Percentiles rank a stretch among this genome's conserved stretches.
Evolutionary conservation across 805 yeast species (phyloP).

Genomic region (Saturnispora kantuleensis): DNA sequence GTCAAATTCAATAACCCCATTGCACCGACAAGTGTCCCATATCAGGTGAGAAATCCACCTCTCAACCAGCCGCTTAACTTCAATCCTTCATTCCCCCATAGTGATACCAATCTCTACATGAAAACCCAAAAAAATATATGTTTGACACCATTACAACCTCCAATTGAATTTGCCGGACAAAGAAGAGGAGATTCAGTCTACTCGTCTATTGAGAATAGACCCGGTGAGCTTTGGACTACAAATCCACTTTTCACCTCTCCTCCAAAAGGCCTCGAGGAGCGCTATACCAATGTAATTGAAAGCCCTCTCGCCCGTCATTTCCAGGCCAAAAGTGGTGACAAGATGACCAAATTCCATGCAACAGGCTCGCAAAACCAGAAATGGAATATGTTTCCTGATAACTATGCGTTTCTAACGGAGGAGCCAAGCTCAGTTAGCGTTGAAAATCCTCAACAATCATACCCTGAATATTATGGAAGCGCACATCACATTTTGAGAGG

Average conservation of each 20-base stretch:
- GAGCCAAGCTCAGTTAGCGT: neutral
- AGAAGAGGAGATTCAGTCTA: neutral
- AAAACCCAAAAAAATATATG: too few species aligned
- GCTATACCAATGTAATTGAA: neutral
- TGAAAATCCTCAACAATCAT: neutral
- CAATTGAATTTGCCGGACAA: neutral
- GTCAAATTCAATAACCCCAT: neutral
- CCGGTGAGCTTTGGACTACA: slow-evolving; percentile 4
- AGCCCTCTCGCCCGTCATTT: neutral
- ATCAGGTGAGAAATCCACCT: too few species aligned
- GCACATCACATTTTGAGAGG: slow-evolving; percentile 4
- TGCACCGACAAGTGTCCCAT: too few species aligned
- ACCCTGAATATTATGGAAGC: slow-evolving; percentile 3
- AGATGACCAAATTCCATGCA: neutral
- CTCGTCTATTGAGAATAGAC: neutral
- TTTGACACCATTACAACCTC: neutral
- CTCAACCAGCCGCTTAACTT: too few species aligned
- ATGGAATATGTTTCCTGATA: too few species aligned
- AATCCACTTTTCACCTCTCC: slow-evolving; percentile 2
- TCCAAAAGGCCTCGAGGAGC: neutral
- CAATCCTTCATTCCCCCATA: too few species aligned
- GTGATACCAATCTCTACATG: too few species aligned
- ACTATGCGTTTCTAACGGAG: too few species aligned
- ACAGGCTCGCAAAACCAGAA: too few species aligned
- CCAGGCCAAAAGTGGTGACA: neutral